These are phyloP conservation scores for Wickerhamiella sergipiensis DNA, from an alignment of 805 yeast species.

Conservation along the genomic window DNA sequence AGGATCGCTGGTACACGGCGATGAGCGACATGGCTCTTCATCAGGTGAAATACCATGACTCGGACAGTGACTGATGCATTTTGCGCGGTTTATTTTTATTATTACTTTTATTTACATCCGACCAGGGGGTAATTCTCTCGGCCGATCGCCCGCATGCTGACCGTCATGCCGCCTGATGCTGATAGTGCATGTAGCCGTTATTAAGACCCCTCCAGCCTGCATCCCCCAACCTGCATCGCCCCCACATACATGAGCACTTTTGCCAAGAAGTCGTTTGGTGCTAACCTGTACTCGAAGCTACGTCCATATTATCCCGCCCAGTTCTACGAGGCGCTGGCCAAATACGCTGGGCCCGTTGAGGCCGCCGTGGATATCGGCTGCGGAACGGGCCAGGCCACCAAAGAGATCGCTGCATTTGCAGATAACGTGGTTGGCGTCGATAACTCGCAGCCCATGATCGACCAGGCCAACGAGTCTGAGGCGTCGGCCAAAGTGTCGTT, in stretches of 20 bases:
- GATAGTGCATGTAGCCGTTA: neutral
- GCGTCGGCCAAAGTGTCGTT: slow-evolving; percentile 5
- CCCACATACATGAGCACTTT: slow-evolving; percentile 44
- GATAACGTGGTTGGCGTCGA: slow-evolving; percentile 50
- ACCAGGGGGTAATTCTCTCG: neutral
- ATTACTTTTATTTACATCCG: too few species aligned
- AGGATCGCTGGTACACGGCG: slow-evolving; percentile 21
- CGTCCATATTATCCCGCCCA: slow-evolving; percentile 55
- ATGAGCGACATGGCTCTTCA: slow-evolving; percentile 20
- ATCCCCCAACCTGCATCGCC: neutral
- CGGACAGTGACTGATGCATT: neutral
- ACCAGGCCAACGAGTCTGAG: slow-evolving; percentile 25
- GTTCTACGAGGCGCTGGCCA: slow-evolving; percentile 27
- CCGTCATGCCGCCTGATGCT: neutral
- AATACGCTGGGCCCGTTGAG: neutral
- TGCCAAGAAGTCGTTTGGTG: slow-evolving; percentile 38
- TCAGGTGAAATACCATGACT: neutral
- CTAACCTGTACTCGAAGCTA: slow-evolving; percentile 38
- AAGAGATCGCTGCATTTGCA: slow-evolving; percentile 34
- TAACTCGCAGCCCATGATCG: slow-evolving; percentile 43
- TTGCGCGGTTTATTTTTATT: neutral
- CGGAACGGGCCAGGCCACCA: slow-evolving; percentile 67
- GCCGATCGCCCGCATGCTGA: neutral
- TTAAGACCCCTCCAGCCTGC: neutral
- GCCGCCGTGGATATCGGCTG: slow-evolving; percentile 58